Evolutionary conservation across 148 eudicot species (phyloP).

Genomic region (Tetragonia tetragonoides): DNA sequence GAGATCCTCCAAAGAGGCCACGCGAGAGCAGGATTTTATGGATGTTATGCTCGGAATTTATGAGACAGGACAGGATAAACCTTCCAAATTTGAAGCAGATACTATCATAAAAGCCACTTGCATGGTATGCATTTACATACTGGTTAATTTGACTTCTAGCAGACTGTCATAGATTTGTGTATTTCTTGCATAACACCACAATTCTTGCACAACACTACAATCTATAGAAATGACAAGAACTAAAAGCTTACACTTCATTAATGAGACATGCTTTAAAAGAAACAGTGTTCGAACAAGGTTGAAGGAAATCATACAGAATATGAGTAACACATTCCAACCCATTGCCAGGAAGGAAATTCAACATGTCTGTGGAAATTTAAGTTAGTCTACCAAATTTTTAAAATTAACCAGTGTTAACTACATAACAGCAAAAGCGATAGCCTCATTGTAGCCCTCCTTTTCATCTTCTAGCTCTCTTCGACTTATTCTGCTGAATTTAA

Average conservation of each 20-base stretch:
- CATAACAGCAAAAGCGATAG: no score
- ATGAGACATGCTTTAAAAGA: no score
- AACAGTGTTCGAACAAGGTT: no score
- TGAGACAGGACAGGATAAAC: neutral
- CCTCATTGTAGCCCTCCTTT: no score
- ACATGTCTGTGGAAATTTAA: no score
- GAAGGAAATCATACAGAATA: no score
- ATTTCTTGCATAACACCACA: neutral
- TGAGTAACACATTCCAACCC: no score
- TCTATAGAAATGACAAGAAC: no score
- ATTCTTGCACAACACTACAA: neutral
- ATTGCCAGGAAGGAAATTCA: no score
- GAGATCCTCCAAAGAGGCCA: neutral
- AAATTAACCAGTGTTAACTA: no score
- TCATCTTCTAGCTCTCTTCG: neutral
- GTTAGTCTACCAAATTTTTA: no score
- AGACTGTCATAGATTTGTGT: neutral
- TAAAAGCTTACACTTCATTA: no score
- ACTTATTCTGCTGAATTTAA: neutral
- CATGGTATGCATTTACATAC: constrained; percentile 15
- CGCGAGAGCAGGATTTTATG: constrained; percentile 28
- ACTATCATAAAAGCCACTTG: constrained; percentile 30
- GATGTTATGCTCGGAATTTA: constrained; percentile 27
- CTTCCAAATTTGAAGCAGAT: constrained; percentile 9
- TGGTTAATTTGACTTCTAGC: neutral